A percentile compares a stretch with the other conserved stretches of the same genome.
Evolutionary conservation across 257 asterid species (phyloP).

Genomic region (Penstemon newberryi): DNA sequence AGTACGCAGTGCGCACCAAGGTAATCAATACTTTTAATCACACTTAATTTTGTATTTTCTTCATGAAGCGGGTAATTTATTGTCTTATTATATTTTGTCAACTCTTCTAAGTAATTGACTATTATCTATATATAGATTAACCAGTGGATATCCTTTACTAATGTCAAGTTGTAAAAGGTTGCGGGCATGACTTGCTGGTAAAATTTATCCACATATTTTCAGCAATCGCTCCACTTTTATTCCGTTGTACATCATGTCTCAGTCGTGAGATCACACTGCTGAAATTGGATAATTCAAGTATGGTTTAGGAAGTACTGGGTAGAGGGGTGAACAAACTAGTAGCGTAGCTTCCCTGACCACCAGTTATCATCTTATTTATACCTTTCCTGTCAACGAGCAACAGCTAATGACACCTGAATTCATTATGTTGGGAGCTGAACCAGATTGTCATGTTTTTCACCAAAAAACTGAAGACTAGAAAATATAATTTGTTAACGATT

Average conservation of each 20-base stretch:
- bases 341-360: constrained; percentile 9
- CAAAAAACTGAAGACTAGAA: too few species aligned
- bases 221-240: too few species aligned
- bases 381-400: too few species aligned
- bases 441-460: too few species aligned
- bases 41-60: not conserved
- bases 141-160: not conserved
- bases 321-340: constrained; percentile 4
- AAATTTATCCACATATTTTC: too few species aligned
- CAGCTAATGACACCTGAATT: too few species aligned
- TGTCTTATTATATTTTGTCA: constrained; percentile 14
- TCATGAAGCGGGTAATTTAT: not conserved
- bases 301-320: constrained; percentile 10
- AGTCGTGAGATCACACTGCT: too few species aligned
- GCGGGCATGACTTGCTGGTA: too few species aligned
- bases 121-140: not conserved
- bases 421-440: too few species aligned
- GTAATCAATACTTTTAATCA: constrained; percentile 42
- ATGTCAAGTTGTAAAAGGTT: constrained; percentile 17
- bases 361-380: too few species aligned
- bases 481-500: not conserved
- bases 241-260: too few species aligned
- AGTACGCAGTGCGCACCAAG: constrained; percentile 50
- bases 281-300: not conserved
- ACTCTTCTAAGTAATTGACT: constrained; percentile 1